A percentile compares a stretch with the other conserved stretches of the same genome.
Evolutionary conservation across 345 rosid genomes (phyloP).

Genomic region (Cochlearia excelsa): DNA sequence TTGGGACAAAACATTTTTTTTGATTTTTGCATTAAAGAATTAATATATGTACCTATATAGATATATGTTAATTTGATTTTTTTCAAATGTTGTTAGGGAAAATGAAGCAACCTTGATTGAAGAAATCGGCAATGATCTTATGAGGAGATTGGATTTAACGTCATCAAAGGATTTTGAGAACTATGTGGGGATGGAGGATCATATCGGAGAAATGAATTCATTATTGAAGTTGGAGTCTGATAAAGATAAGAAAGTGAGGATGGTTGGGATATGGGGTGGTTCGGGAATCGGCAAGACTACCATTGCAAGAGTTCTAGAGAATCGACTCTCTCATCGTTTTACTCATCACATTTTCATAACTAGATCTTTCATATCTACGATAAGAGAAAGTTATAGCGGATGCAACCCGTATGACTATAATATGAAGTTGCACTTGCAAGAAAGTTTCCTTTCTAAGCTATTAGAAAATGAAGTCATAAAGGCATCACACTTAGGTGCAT

Average conservation of each 20-base stretch:
- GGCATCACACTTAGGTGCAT: neutral
- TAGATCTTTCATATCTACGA: slow-evolving; percentile 12
- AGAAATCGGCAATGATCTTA: slow-evolving; percentile 10
- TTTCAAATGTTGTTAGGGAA: slow-evolving; percentile 5
- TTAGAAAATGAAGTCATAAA: slow-evolving; percentile 22
- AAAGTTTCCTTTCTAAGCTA: neutral
- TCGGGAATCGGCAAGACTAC: slow-evolving; percentile 33
- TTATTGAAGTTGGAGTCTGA: neutral
- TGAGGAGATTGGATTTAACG: neutral
- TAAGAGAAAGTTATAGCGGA: neutral
- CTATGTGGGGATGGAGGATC: slow-evolving; percentile 17
- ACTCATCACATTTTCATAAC: slow-evolving; percentile 15
- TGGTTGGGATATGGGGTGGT: slow-evolving; percentile 31
- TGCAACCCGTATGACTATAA: neutral
- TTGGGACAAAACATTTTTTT: too few species aligned
- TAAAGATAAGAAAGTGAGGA: slow-evolving; percentile 1
- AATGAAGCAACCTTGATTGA: slow-evolving; percentile 18
- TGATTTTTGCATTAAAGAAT: too few species aligned
- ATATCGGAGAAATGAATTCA: slow-evolving; percentile 17
- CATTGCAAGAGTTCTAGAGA: slow-evolving; percentile 18
- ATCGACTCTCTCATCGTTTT: slow-evolving; percentile 5
- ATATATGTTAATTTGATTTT: too few species aligned
- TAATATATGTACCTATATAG: too few species aligned
- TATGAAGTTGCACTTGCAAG: slow-evolving; percentile 1
- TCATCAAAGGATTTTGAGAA: neutral